phyloP scores from a whole-genome alignment of 345 rosid species.

The Zanthoxylum bungeanum region DNA sequence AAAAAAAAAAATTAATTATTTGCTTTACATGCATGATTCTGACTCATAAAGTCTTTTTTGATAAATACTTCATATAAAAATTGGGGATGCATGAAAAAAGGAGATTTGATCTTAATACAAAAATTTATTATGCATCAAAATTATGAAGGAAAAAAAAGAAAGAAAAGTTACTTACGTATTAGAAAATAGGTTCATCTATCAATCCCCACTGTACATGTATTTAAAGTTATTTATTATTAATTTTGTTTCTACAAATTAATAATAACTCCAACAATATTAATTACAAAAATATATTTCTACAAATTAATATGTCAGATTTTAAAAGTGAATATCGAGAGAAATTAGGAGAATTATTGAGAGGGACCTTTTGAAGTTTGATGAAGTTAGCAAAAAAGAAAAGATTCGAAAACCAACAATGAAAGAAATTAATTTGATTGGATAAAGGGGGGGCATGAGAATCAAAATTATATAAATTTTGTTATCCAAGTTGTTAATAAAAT shows the following conservation, averaged over 20 bases:
- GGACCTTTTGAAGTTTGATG: too few relatives aligned
- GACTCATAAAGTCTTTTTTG: conserved; percentile 12
- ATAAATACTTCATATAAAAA: background rate
- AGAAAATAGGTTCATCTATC: too few relatives aligned
- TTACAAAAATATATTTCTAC: background rate
- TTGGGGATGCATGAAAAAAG: background rate
- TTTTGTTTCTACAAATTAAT: too few relatives aligned
- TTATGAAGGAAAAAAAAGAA: too few relatives aligned
- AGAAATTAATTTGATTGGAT: background rate
- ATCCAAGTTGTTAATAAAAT: background rate
- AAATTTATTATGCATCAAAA: too few relatives aligned
- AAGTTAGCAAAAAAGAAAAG: background rate
- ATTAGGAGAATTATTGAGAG: background rate
- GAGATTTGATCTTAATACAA: background rate
- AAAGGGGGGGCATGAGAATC: background rate
- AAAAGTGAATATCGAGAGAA: background rate
- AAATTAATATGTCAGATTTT: background rate
- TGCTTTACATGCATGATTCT: background rate
- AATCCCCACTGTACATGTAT: too few relatives aligned
- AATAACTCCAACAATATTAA: too few relatives aligned
- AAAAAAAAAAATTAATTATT: background rate
- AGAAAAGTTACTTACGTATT: too few relatives aligned
- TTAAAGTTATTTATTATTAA: too few relatives aligned
- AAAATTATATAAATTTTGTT: background rate
- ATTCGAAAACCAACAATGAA: conserved; percentile 1